These are phyloP conservation scores for Alternaria metachromatica DNA, from an alignment of 2,329 filamentous ascomycete genomes.

Conservation along the genomic window DNA sequence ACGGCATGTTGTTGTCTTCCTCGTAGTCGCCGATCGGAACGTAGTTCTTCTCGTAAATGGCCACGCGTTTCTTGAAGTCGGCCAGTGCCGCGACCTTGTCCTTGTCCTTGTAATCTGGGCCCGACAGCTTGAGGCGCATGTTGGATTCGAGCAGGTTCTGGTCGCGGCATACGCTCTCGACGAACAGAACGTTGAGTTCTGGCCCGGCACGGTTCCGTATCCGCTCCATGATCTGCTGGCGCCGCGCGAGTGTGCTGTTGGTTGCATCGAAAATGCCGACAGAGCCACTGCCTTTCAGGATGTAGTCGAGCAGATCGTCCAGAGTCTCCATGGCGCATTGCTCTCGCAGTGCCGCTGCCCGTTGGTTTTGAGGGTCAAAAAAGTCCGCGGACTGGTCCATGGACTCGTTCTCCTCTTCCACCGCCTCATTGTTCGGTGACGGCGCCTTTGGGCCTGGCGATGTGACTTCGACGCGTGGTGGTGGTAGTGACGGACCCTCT, in stretches of 20 bases:
- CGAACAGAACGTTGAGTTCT: slow-evolving; percentile 86
- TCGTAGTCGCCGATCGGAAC: slow-evolving; percentile 89
- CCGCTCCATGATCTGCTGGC: slow-evolving; percentile 81
- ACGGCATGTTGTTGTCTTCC: slow-evolving; percentile 88
- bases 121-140: slow-evolving; percentile 94
- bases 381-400: slow-evolving; percentile 92
- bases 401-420: slow-evolving; percentile 53
- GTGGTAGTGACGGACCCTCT: slow-evolving; percentile 15
- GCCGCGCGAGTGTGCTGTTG: slow-evolving; percentile 88
- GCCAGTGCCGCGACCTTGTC: slow-evolving; percentile 83
- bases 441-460: slow-evolving; percentile 41
- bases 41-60: slow-evolving; percentile 93
- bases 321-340: slow-evolving; percentile 91
- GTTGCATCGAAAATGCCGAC: slow-evolving; percentile 97
- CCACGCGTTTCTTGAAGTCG: slow-evolving; percentile 92
- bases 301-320: slow-evolving; percentile 89
- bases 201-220: slow-evolving; percentile 84
- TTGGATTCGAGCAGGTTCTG: slow-evolving; percentile 86
- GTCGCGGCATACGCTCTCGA: slow-evolving; percentile 93
- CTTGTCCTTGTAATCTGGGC: slow-evolving; percentile 94
- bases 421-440: slow-evolving; percentile 23
- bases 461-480: slow-evolving; percentile 43
- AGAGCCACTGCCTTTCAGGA: slow-evolving; percentile 80
- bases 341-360: slow-evolving; percentile 82
- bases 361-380: slow-evolving; percentile 88